These are phyloP conservation scores for Geotrichum ghanense DNA, from an alignment of 805 yeast genomes.

Conservation along the genomic window DNA sequence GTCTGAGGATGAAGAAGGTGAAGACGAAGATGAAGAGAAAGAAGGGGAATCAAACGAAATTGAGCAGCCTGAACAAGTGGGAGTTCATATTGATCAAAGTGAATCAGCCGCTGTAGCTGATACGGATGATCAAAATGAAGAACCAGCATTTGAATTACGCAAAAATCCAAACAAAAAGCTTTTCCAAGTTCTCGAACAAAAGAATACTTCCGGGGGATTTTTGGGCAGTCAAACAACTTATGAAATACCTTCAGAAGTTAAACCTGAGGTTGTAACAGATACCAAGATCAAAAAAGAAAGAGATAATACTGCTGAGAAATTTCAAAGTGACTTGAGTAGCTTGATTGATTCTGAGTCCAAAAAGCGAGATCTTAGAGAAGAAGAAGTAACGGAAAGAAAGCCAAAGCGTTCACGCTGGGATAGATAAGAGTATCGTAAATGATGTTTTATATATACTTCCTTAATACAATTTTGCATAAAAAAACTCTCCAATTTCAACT, in stretches of 20 bases:
- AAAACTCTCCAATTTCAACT: no score
- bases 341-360: conserved; percentile 7
- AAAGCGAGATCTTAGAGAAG: conserved; percentile 3
- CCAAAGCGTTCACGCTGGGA: not conserved
- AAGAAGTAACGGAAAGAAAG: not conserved
- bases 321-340: conserved; percentile 10
- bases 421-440: no score
- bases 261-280: conserved; percentile 2
- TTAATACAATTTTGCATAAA: no score
- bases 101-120: not conserved
- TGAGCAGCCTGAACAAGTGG: conserved; percentile 24
- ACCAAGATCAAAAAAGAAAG: conserved; percentile 4
- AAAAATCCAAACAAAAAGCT: conserved; percentile 14
- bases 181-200: conserved; percentile 26
- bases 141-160: not conserved
- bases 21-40: conserved; percentile 18
- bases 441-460: no score
- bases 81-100: conserved; percentile 2
- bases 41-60: conserved; percentile 30
- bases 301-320: conserved; percentile 1
- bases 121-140: conserved; percentile 1
- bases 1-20: conserved; percentile 25
- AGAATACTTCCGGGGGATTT: conserved; percentile 10
- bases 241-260: conserved; percentile 13
- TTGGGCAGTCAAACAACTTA: conserved; percentile 24